These are phyloP conservation scores for Cytospora paraplurivora DNA, from an alignment of 2,329 filamentous ascomycete species.

Conservation along the genomic window DNA sequence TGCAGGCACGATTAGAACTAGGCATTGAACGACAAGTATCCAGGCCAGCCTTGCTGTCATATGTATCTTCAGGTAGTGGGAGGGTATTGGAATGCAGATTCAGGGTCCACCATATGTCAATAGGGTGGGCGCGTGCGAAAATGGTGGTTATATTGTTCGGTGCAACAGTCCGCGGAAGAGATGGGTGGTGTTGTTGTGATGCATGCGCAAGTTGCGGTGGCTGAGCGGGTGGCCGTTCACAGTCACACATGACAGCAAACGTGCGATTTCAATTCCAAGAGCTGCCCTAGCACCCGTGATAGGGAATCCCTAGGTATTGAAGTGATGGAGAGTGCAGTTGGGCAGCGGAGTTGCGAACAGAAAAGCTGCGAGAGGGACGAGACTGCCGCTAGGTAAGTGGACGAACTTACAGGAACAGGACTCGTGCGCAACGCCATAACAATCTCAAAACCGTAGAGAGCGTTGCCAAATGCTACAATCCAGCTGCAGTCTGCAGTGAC, in stretches of 20 bases:
- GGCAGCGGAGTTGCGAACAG: constrained; percentile 1
- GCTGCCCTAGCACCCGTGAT: not conserved
- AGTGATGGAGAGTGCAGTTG: constrained; percentile 1
- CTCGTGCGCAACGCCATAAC: constrained; percentile 29
- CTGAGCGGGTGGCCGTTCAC: not conserved
- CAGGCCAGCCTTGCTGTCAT: not conserved
- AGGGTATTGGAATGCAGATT: not conserved
- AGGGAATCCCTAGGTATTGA: not conserved
- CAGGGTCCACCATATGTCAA: not conserved
- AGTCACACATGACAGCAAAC: constrained; percentile 13
- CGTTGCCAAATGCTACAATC: constrained; percentile 8
- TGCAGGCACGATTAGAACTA: constrained; percentile 20
- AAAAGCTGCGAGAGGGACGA: constrained; percentile 17
- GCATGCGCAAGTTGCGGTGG: not conserved
- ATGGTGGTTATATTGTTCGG: not conserved
- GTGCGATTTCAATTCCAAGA: constrained; percentile 6
- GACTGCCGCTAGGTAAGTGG: not conserved
- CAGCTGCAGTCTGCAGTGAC: constrained; percentile 4
- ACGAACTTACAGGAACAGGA: constrained; percentile 28
- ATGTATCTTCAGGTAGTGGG: not conserved
- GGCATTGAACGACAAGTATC: constrained; percentile 10
- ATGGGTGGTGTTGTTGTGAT: not conserved
- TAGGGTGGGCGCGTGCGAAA: not conserved
- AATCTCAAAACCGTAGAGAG: constrained; percentile 16
- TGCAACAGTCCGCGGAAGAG: not conserved